Base-by-base conservation (phyloP, 495 filamentous ascomycete genomes). In the Chaetomium fimeti region DNA sequence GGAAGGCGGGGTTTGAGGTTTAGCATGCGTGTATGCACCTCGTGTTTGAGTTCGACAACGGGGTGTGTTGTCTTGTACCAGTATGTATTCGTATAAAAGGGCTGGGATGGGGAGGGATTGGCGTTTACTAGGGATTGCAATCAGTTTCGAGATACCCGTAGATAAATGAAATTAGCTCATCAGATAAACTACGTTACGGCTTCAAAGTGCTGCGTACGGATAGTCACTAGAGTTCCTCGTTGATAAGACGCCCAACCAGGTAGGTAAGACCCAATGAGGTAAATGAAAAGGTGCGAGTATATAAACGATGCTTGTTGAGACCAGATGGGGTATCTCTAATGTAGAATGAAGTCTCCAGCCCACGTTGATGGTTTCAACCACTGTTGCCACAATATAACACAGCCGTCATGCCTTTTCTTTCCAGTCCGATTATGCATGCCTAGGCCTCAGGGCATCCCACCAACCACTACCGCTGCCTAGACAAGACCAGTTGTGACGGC, bases 1-100 rank as follows among this genome's bases (percentile, higher is more conserved):
- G 40, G 62, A 55, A 32, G 56, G 24, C 68, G 11, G 66, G 68
- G 25, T 62, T 71, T 36, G 61, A 62, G 36, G 36, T 62, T 29
- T 62, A 55, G 43, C 11, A 12, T 25, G 32, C 32, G 29, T 5
- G 16, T 60, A 1, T 27, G 42, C 32, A 27, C 1, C 16, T 36
- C 8, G 8, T 18, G 28, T 2, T 28, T n/a, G 2, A 40, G 13
- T 40, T 24, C 24, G 32, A 15, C 20, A 11, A 36, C 9, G 15
- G 8, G 29, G 54, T 2, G 5, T 29, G 32, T 18, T 45, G 40
- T 58, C 15, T 45, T 58, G 18, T 47, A 45, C 9, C 40, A 29
- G 27, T 57, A 56, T 45, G 47, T 57, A 57, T 56, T 4, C 38
- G 57, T 48, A 47, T 25, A 29, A 11, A 48, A 22, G 18, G 20